Conservation (phyloP, 1,284 basidiomycete genomes). For the Polyporus tsugae region DNA sequence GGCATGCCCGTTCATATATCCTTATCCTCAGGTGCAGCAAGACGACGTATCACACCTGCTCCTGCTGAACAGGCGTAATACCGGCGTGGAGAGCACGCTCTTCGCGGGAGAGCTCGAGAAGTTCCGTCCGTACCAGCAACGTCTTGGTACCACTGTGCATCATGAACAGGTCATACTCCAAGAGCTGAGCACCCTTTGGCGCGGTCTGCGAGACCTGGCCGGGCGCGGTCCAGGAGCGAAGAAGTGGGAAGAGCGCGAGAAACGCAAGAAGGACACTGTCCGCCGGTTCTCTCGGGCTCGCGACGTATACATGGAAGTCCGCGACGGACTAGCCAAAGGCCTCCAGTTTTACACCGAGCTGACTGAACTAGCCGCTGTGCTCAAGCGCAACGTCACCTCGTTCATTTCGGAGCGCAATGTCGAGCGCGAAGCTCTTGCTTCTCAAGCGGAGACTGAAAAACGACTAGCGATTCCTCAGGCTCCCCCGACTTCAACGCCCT, state of each 20-base stretch:
- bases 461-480: slow-evolving; percentile 51
- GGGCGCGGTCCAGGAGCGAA: slow-evolving; percentile 75
- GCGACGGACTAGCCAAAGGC: slow-evolving; percentile 89
- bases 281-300: slow-evolving; percentile 77
- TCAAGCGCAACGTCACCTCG: slow-evolving; percentile 67
- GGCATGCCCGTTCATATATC: background rate
- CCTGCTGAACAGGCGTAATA: slow-evolving; percentile 89
- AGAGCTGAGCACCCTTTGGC: slow-evolving; percentile 77
- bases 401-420: slow-evolving; percentile 73
- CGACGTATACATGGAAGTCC: slow-evolving; percentile 87
- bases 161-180: slow-evolving; percentile 79
- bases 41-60: slow-evolving; percentile 98
- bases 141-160: slow-evolving; percentile 78
- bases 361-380: slow-evolving; percentile 66
- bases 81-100: slow-evolving; percentile 84
- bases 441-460: slow-evolving; percentile 78
- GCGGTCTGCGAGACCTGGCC: slow-evolving; percentile 74
- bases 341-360: slow-evolving; percentile 90
- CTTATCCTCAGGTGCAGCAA: slow-evolving; percentile 75
- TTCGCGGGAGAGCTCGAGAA: slow-evolving; percentile 96
- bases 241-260: slow-evolving; percentile 84
- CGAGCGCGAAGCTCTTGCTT: slow-evolving; percentile 76
- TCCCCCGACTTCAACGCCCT: slow-evolving; percentile 46
- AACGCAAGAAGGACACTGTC: slow-evolving; percentile 77
- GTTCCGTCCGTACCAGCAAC: slow-evolving; percentile 90